Evolutionary conservation across 768 basidiomycete genomes (phyloP).

Genomic region (Naematelia encephala): DNA sequence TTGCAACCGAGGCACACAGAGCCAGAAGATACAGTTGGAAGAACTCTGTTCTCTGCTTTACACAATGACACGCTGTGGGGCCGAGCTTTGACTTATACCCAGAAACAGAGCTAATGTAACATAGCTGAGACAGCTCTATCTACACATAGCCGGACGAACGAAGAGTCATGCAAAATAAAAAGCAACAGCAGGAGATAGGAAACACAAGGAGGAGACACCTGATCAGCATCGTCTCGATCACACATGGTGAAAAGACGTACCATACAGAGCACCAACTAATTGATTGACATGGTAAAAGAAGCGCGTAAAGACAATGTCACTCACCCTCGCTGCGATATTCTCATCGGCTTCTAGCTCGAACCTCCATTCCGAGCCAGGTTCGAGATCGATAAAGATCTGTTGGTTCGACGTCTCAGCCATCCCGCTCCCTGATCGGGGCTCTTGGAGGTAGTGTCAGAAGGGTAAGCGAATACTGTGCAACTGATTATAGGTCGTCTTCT

Average conservation of each 20-base stretch:
- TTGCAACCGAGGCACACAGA: too few species aligned
- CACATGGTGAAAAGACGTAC: too few species aligned
- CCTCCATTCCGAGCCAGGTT: conserved; percentile 45
- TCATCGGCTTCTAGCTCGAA: conserved; percentile 49
- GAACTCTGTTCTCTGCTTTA: too few species aligned
- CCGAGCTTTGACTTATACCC: too few species aligned
- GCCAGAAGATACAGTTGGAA: too few species aligned
- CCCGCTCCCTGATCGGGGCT: neutral
- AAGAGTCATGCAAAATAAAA: neutral
- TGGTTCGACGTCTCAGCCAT: neutral
- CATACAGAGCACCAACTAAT: too few species aligned
- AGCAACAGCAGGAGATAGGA: neutral
- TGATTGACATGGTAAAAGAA: too few species aligned
- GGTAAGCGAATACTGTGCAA: neutral
- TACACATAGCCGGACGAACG: neutral
- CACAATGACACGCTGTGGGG: too few species aligned
- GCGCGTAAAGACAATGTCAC: conserved; percentile 13
- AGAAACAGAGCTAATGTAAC: neutral
- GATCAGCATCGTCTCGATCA: neutral
- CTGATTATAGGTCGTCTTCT: neutral
- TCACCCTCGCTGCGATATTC: conserved; percentile 47
- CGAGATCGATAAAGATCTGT: conserved; percentile 29
- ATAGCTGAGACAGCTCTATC: neutral
- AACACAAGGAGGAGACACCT: neutral
- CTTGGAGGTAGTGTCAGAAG: neutral